Evolutionary conservation across 495 filamentous ascomycete species (phyloP).

Genomic region (Arthonia radiata): DNA sequence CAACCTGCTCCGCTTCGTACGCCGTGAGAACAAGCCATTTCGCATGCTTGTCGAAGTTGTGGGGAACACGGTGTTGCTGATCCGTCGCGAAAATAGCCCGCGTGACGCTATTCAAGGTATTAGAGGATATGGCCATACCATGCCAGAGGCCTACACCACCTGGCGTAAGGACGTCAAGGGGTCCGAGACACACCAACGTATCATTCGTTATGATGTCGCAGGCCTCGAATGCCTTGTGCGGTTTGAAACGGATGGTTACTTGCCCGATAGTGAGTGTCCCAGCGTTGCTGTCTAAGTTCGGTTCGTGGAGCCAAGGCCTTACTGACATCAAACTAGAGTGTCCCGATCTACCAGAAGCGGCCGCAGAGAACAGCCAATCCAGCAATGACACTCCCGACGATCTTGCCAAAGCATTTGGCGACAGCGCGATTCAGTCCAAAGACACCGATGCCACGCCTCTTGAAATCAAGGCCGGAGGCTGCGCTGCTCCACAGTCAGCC

Average conservation of each 20-base stretch:
- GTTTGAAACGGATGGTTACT: slow-evolving; percentile 38
- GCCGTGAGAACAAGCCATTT: slow-evolving; percentile 22
- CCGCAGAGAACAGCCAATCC: no score
- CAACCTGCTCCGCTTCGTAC: slow-evolving; percentile 28
- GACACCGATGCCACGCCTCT: no score
- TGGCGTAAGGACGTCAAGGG: slow-evolving; percentile 23
- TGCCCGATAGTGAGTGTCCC: no score
- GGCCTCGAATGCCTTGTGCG: slow-evolving; percentile 29
- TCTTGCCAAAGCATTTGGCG: no score
- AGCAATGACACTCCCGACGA: no score
- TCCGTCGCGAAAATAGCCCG: slow-evolving; percentile 31
- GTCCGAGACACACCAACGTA: slow-evolving; percentile 35
- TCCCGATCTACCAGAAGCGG: no score
- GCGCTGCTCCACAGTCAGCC: slow-evolving; percentile 18
- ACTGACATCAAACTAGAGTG: no score
- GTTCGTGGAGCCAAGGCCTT: no score
- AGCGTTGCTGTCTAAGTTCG: no score
- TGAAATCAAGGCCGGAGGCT: slow-evolving; percentile 3
- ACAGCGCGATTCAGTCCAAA: no score
- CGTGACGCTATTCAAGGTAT: slow-evolving; percentile 24
- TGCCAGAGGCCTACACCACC: slow-evolving; percentile 37
- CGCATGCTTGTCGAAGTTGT: slow-evolving; percentile 33
- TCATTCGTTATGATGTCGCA: slow-evolving; percentile 32
- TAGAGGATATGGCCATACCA: slow-evolving; percentile 35
- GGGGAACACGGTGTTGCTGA: slow-evolving; percentile 35